Conservation (phyloP, 192 early-diverging fungal genomes). For the Geosiphon pyriformis region DNA sequence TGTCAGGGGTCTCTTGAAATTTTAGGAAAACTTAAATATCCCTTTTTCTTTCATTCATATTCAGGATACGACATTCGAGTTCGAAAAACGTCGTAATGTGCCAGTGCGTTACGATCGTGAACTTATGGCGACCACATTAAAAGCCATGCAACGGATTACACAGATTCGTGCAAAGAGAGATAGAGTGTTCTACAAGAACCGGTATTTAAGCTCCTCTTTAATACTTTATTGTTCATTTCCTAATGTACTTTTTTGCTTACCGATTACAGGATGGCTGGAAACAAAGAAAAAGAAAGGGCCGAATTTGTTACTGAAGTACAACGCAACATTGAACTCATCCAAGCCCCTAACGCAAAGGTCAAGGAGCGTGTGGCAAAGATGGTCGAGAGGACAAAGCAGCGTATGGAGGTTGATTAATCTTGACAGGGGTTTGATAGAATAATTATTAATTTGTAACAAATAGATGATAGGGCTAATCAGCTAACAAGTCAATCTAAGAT, state of each 20-base stretch:
- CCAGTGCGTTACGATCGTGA: conserved; percentile 97
- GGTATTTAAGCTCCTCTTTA: conserved; percentile 31
- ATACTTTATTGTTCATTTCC: neutral
- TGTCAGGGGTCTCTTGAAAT: too few species aligned
- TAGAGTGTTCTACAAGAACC: conserved; percentile 87
- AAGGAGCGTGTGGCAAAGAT: conserved; percentile 65
- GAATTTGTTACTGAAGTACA: conserved; percentile 73
- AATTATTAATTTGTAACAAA: too few species aligned
- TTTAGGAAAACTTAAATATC: too few species aligned
- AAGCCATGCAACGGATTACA: conserved; percentile 96
- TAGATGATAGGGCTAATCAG: too few species aligned
- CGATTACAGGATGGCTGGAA: conserved; percentile 60
- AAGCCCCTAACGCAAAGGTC: conserved; percentile 49
- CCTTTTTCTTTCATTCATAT: too few species aligned
- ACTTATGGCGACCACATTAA: conserved; percentile 93
- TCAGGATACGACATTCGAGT: conserved; percentile 92
- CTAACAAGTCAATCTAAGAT: too few species aligned
- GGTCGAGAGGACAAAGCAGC: conserved; percentile 35
- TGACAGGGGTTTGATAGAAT: neutral
- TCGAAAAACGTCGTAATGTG: conserved; percentile 97
- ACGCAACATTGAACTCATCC: conserved; percentile 85
- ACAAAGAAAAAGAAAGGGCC: conserved; percentile 73
- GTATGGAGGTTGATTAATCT: conserved; percentile 13
- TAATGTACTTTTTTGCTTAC: neutral
- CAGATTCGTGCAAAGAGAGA: conserved; percentile 94